A percentile compares a stretch with the other conserved stretches of the same genome.
Conservation (phyloP, 1,284 basidiomycete genomes). For the Phlebopus sp. region DNA sequence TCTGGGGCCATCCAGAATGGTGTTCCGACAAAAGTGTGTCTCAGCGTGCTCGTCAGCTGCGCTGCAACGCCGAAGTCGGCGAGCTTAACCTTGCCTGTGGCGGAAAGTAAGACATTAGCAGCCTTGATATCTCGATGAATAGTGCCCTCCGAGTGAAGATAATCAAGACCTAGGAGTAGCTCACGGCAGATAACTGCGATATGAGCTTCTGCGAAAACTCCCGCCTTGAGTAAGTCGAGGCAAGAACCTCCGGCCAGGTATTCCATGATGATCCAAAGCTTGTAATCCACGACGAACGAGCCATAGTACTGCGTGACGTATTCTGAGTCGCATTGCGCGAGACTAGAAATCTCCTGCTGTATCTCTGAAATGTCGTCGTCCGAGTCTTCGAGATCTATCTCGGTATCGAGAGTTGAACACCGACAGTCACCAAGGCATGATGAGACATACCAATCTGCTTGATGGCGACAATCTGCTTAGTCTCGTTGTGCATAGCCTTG, state of each 20-base stretch:
- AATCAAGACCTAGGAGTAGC: constrained; percentile 90
- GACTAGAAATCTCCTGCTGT: constrained; percentile 94
- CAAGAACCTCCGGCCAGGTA: constrained; percentile 98
- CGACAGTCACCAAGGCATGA: constrained; percentile 2
- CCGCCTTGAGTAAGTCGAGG: constrained; percentile 91
- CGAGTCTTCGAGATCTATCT: constrained; percentile 77
- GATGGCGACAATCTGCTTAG: constrained; percentile 92
- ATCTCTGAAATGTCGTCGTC: constrained; percentile 97
- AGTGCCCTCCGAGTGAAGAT: constrained; percentile 91
- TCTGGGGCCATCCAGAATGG: constrained; percentile 99
- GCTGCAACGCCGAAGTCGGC: constrained; percentile 97
- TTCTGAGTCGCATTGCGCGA: constrained; percentile 94
- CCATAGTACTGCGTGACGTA: constrained; percentile 97
- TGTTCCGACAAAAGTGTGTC: constrained; percentile 94
- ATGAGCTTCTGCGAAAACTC: constrained; percentile 86
- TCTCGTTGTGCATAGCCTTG: constrained; percentile 94
- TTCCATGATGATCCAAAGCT: constrained; percentile 99
- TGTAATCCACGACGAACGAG: constrained; percentile 94
- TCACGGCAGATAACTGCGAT: constrained; percentile 95
- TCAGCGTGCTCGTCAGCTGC: constrained; percentile 82
- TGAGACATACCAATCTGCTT: constrained; percentile 86
- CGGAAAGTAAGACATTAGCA: constrained; percentile 91
- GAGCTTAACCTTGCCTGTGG: constrained; percentile 90
- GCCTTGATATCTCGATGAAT: constrained; percentile 99
- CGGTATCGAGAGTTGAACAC: background rate